phyloP scores from a whole-genome alignment of 1,284 basidiomycete genomes.

The Leccinum pseudoinsigne region DNA sequence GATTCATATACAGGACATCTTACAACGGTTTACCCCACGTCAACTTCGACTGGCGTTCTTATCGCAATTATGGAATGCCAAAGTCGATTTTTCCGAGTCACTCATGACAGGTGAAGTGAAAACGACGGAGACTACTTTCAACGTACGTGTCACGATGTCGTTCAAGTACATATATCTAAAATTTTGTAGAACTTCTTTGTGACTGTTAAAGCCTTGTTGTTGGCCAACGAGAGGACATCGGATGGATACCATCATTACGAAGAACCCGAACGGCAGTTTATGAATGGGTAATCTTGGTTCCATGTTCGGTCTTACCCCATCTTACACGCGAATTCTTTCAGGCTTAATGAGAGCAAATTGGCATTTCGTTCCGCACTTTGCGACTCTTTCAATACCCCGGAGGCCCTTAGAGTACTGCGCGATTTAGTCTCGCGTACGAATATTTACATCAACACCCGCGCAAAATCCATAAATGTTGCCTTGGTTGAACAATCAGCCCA shows the following conservation, averaged over 20 bases:
- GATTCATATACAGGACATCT: conserved; percentile 69
- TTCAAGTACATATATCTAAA: conserved; percentile 6
- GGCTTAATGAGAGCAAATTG: conserved; percentile 75
- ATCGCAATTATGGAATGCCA: conserved; percentile 89
- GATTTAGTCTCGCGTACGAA: conserved; percentile 90
- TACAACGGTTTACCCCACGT: conserved; percentile 82
- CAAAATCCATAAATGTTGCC: conserved; percentile 63
- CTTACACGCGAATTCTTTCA: conserved; percentile 32
- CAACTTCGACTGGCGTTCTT: conserved; percentile 96
- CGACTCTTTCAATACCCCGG: conserved; percentile 97
- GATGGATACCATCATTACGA: conserved; percentile 68
- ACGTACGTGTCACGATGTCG: conserved; percentile 52
- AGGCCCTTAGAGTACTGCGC: conserved; percentile 75
- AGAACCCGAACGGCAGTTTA: conserved; percentile 64
- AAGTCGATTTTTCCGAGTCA: conserved; percentile 94
- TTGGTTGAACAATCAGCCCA: conserved; percentile 75
- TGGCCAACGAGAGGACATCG: conserved; percentile 46
- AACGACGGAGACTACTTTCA: conserved; percentile 83
- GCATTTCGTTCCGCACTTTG: conserved; percentile 90
- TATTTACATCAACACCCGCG: conserved; percentile 77
- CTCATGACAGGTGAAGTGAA: conserved; percentile 89
- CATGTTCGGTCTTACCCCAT: conserved; percentile 14
- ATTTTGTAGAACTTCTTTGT: conserved; percentile 92
- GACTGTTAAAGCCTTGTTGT: conserved; percentile 79
- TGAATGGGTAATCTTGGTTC: conserved; percentile 49